phyloP scores from a whole-genome alignment of 1,284 basidiomycete species.

The Austropuccinia psidii region DNA sequence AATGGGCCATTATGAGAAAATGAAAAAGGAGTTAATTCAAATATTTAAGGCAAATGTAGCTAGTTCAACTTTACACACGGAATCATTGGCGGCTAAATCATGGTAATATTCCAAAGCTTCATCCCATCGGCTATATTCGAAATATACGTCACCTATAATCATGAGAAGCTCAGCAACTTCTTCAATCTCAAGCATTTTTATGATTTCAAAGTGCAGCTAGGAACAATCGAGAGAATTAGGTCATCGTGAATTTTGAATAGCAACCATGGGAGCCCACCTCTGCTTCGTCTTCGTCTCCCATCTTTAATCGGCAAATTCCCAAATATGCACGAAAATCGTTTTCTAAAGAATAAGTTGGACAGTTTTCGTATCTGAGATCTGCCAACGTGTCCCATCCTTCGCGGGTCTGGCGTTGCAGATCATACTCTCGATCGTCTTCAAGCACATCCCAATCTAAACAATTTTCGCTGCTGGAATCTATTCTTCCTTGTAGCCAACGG shows the following conservation, averaged over 20 bases:
- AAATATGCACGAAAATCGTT: conserved; percentile 76
- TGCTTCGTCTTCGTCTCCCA: conserved; percentile 72
- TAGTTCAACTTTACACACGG: not conserved
- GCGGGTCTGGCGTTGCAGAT: conserved; percentile 51
- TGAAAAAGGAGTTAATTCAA: not conserved
- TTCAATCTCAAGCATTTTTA: conserved; percentile 1
- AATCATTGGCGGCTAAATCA: conserved; percentile 30
- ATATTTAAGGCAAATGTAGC: not conserved
- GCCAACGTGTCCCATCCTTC: conserved; percentile 44
- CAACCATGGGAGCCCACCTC: conserved; percentile 54
- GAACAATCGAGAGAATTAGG: not conserved
- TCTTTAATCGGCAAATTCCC: conserved; percentile 71
- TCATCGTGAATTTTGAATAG: not conserved
- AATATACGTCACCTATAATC: conserved; percentile 31
- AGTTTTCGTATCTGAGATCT: conserved; percentile 44
- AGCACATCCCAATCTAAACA: conserved; percentile 62
- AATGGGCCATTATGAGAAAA: not conserved
- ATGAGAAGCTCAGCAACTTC: conserved; percentile 4
- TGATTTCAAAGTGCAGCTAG: conserved; percentile 27
- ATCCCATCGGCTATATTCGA: conserved; percentile 10
- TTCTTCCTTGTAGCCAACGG: conserved; percentile 79
- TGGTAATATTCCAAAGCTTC: conserved; percentile 34
- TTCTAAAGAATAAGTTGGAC: conserved; percentile 59
- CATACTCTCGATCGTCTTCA: conserved; percentile 81
- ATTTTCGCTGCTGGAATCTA: conserved; percentile 52